Evolutionary conservation across 177 flowering plant species (phyloP), one percentile per base, ranked within the genome.

Genomic region (Vitis hybrid): DNA sequence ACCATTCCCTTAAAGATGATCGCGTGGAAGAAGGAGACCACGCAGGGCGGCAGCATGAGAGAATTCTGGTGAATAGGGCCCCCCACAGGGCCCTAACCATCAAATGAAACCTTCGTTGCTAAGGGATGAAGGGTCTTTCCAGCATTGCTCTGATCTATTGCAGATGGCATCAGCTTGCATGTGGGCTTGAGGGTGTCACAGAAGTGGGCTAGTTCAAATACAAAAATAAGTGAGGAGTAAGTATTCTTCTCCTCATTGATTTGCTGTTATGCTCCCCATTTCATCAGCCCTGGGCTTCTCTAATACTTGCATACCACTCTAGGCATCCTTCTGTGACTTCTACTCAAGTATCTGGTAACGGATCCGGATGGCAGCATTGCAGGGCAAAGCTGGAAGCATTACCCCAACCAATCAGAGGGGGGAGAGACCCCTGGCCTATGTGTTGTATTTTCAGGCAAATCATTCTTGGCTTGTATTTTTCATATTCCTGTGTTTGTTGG

Each of bases 381-480:
- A 4, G 46, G 46, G 46, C 46, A 35, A 35, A 35, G 46, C 6
- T 35, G 46, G 46, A 35, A 35, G 46, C 46, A 35, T 35, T 7
- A 35, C 46, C 46, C 46, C 46, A 35, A 35, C 46, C 52, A 8
- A n/a, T 20, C 65, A 41, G 41, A 63, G 24, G 1, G 27, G 18
- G 11, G 55, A 46, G 5, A 12, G 21, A 58, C 56, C 52, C 48
- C 46, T 11, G 15, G 20, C 20, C 14, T 60, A 1, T 64, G 51
- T 15, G 21, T 27, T 27, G 30, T 35, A 60, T 58, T 63, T 13
- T 11, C 61, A 9, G 79, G 79, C 79, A 76, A 72, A 64, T 76
- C 79, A 77, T 77, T 69, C 79, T 77, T 77, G 76, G 76, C 79
- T 72, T 30, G 20, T 24, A 3, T 46, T 63, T 59, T 64, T 49